Evolutionary conservation across 306 rosid genomes (phyloP).

Genomic region (Myrica gale): DNA sequence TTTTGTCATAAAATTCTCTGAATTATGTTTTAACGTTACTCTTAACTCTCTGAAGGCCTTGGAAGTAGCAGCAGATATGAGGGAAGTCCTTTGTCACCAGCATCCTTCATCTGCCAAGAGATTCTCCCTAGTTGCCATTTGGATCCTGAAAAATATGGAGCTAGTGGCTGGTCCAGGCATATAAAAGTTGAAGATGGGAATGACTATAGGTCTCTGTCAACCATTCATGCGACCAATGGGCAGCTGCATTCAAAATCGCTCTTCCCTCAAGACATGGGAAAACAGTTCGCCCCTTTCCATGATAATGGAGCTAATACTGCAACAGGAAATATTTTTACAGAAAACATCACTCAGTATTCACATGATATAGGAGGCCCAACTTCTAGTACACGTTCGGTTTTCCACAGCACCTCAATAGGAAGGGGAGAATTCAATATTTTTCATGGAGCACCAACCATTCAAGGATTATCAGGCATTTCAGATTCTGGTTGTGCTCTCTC

Average conservation of each 20-base stretch:
- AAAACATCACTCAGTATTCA: constrained; percentile 40
- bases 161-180: constrained; percentile 44
- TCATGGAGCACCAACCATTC: constrained; percentile 47
- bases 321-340: constrained; percentile 48
- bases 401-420: constrained; percentile 45
- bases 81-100: constrained; percentile 39
- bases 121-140: constrained; percentile 46
- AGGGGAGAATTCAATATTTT: constrained; percentile 57
- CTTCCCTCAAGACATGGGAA: constrained; percentile 37
- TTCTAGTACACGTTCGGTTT: constrained; percentile 40
- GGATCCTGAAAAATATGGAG: constrained; percentile 45
- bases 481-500: constrained; percentile 91
- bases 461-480: constrained; percentile 52
- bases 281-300: constrained; percentile 54
- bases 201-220: constrained; percentile 38
- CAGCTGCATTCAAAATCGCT: constrained; percentile 44
- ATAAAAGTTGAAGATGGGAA: constrained; percentile 50
- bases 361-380: constrained; percentile 32
- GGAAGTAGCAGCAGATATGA: constrained; percentile 59
- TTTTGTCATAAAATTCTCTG: constrained; percentile 12
- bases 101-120: constrained; percentile 71
- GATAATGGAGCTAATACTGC: constrained; percentile 42
- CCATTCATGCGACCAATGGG: constrained; percentile 41
- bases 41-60: constrained; percentile 24
- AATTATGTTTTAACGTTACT: constrained; percentile 16